These are phyloP conservation scores for Penicillium sp. DNA, from an alignment of 2,329 filamentous ascomycete genomes.

Conservation along the genomic window DNA sequence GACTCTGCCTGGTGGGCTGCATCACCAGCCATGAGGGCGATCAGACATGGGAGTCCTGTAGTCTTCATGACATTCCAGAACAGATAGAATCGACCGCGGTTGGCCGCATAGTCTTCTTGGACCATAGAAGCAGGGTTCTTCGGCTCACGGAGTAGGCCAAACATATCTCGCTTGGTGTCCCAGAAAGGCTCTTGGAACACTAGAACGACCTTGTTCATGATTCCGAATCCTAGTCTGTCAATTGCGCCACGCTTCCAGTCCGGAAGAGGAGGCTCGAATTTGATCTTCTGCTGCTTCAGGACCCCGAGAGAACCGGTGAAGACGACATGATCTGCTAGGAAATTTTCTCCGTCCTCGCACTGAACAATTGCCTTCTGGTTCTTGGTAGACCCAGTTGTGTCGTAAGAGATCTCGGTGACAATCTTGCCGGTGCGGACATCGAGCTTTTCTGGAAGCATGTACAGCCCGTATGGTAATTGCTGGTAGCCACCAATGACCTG, in stretches of 20 bases:
- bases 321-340: constrained; percentile 88
- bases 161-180: constrained; percentile 87
- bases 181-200: constrained; percentile 89
- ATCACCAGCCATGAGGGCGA: constrained; percentile 94
- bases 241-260: constrained; percentile 80
- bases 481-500: constrained; percentile 94
- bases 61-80: constrained; percentile 96
- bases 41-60: constrained; percentile 79
- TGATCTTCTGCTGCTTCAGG: constrained; percentile 72
- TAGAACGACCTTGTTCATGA: constrained; percentile 91
- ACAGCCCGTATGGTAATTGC: constrained; percentile 82
- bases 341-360: constrained; percentile 70
- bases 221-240: constrained; percentile 80
- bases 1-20: constrained; percentile 85
- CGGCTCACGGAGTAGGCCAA: constrained; percentile 80
- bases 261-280: constrained; percentile 90
- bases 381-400: constrained; percentile 38
- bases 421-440: constrained; percentile 71
- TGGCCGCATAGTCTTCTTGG: constrained; percentile 73
- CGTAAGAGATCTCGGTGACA: constrained; percentile 71
- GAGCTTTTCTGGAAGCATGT: constrained; percentile 71
- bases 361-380: constrained; percentile 59
- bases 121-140: constrained; percentile 66
- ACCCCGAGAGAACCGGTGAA: constrained; percentile 88
- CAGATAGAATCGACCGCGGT: constrained; percentile 89